Evolutionary conservation across 768 basidiomycete species (phyloP), one percentile per base, ranked within the genome.

Genomic region (Vishniacozyma victoriae): DNA sequence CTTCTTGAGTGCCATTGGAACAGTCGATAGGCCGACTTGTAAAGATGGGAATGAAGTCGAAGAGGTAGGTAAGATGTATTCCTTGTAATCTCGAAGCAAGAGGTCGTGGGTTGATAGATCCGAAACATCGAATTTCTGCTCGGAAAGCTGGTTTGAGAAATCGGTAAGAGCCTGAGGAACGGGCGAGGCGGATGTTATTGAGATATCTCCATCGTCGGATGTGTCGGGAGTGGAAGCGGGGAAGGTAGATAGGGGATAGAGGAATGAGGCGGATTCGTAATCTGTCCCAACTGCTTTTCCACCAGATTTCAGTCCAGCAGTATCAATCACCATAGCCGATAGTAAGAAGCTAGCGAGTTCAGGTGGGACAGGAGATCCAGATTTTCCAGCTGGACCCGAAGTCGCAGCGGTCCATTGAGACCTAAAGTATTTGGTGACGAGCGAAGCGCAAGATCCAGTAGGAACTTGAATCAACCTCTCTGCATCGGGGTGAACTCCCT

Each of bases 11-110:
- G 78, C 76, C 3, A 86, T 63, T 2, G 90, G 91, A 15, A 96
- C 85, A 3, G 88, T 86, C 1, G 87, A 80, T 12, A 99, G 73
- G 4, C 93, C 91, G 1, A 82, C 82, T 48, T 78, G 79, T 33
- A 87, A 74, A 6, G 61, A 50, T 1, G 65, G 60, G 15, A 64
- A 68, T 0, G 69, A 50, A 3, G 72, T 66, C 74, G 76, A 78
- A 1, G 75, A 64, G 2, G 82, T 77, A 0, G 74, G 70, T 49
- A 80, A 71, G 1, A 71, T 66, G 63, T 90, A 93, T 56, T 93
- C 83, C 69, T 99, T 97, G 77, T 91, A 99, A 73, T 99, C 95
- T n/a, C 95, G 76, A 12, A 89, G 78, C 4, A 99, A 78, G 16
- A 96, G 79, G 62, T 96, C 90, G 47, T 79, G 77, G 0, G 81